phyloP scores from a whole-genome alignment of 148 eudicot genomes.

The Pouteria glomerata region DNA sequence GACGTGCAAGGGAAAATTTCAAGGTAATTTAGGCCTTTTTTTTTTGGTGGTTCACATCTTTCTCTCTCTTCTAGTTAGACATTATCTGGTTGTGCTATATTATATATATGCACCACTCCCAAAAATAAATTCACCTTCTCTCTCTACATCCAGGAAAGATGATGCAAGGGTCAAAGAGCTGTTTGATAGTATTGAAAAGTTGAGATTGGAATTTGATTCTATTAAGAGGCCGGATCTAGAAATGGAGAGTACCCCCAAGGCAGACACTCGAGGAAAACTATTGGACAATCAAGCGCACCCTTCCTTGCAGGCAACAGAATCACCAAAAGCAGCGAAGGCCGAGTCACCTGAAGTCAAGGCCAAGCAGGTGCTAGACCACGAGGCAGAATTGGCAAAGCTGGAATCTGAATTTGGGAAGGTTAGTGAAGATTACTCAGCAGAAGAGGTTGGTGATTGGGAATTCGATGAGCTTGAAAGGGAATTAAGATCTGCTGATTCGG shows the following conservation, averaged over 20 bases:
- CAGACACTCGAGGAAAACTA: constrained; percentile 35
- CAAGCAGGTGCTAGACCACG: constrained; percentile 60
- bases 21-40: constrained; percentile 40
- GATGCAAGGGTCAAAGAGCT: constrained; percentile 62
- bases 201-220: constrained; percentile 69
- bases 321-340: constrained; percentile 23
- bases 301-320: constrained; percentile 12
- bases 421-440: constrained; percentile 46
- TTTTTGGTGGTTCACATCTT: too few species aligned
- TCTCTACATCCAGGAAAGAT: constrained; percentile 53
- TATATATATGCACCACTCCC: background rate
- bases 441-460: constrained; percentile 82
- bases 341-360: constrained; percentile 22
- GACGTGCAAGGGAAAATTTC: constrained; percentile 52
- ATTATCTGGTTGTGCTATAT: too few species aligned
- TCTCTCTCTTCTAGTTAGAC: background rate
- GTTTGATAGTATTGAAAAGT: constrained; percentile 63
- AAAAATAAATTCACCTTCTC: background rate
- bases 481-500: constrained; percentile 30
- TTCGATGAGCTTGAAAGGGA: constrained; percentile 87
- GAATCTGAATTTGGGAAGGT: constrained; percentile 76
- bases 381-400: constrained; percentile 74
- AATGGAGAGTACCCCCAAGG: constrained; percentile 52
- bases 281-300: constrained; percentile 31
- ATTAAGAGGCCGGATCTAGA: constrained; percentile 73